Evolutionary conservation across 805 yeast genomes (phyloP).

Genomic region (Priceomyces castillae): DNA sequence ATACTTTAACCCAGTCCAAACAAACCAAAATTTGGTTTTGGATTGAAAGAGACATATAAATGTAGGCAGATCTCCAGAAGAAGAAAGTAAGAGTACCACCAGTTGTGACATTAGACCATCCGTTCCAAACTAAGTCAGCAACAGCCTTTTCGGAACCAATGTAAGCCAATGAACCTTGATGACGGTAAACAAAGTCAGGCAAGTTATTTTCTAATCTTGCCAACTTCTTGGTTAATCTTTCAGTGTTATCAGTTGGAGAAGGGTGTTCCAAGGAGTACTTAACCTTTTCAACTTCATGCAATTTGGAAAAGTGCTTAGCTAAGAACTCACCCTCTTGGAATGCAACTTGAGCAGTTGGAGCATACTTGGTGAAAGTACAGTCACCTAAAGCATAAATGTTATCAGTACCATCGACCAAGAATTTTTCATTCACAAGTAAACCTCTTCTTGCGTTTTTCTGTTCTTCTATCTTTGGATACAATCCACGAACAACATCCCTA

Average conservation of each 20-base stretch:
- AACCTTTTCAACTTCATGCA: constrained; percentile 59
- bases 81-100: constrained; percentile 87
- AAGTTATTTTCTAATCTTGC: constrained; percentile 39
- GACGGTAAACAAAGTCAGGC: constrained; percentile 73
- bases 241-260: constrained; percentile 41
- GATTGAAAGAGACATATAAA: constrained; percentile 86
- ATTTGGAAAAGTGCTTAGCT: constrained; percentile 65
- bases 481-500: constrained; percentile 65
- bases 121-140: constrained; percentile 82
- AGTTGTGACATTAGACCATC: constrained; percentile 73
- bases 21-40: constrained; percentile 84
- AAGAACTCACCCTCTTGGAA: constrained; percentile 88
- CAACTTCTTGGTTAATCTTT: constrained; percentile 47
- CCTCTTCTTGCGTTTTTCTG: constrained; percentile 90
- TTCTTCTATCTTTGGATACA: constrained; percentile 67
- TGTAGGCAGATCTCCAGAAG: constrained; percentile 94
- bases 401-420: constrained; percentile 77
- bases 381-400: constrained; percentile 91
- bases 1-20: constrained; percentile 86
- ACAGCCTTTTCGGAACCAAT: constrained; percentile 92
- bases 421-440: constrained; percentile 75
- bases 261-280: constrained; percentile 43
- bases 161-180: constrained; percentile 92
- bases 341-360: constrained; percentile 98
- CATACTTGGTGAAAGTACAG: constrained; percentile 86